Base-by-base conservation (phyloP, 1,139 yeast genomes). In the Eremothecium cymbalariae region DNA sequence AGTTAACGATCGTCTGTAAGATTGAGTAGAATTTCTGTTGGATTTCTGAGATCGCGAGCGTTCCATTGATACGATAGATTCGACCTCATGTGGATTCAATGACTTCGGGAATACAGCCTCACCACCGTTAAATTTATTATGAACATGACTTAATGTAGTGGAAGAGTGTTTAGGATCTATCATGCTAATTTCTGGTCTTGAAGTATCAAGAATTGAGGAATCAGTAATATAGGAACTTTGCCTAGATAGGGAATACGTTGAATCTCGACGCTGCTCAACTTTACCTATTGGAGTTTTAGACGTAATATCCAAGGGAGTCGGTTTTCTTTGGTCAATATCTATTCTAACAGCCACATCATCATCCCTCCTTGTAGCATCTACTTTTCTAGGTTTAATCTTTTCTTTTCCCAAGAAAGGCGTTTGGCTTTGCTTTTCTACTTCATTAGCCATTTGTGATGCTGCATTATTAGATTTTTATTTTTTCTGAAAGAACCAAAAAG, bases 71-170 rank as follows among this genome's bases (percentile, higher is more conserved):
- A 78, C 78, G 41, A 81, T 81, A 32, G 82, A 75, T 46, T 78
- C 84, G 11, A 81, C 83, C 53, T 81, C 94, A 37, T 70, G 74
- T 0, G 72, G 65, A 42, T 69, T 77, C 29, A 81, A 62, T 3
- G 74, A 70, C 50, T 77, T 80, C 0, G 93, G 94, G 53, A 81
- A 81, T 26, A 80, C 59, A 0, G 77, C 72, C 39, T 79, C 88
- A 8, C 90, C 88, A 4, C 55, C 46, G 34, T 54, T 53, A 12
- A 50, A 44, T 34, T 45, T 50, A 24, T 27, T 16, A 19, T 18
- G 6, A 40, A 43, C 8, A 40, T 38, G 14, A 34, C 18, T 8
- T 37, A 28, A 5, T 39, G 30, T 6, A 33, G 21, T 18, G 32
- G 18, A 21, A 21, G 24, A 21, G 12, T 11, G 24, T n/a, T n/a